phyloP scores from a whole-genome alignment of 108 stramenopile genomes.

The Mediolabrus comicus region DNA sequence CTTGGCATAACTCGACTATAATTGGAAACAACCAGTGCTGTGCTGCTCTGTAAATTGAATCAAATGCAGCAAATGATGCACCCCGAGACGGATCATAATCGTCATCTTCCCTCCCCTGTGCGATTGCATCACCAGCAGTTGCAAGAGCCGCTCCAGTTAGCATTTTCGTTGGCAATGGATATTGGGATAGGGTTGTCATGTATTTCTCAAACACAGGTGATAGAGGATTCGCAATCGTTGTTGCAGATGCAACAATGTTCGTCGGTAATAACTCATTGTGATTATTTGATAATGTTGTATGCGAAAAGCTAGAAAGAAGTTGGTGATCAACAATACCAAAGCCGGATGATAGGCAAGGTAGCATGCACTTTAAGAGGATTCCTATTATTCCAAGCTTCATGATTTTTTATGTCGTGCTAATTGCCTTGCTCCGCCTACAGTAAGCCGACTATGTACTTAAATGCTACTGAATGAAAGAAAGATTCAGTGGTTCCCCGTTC shows the following conservation, averaged over 20 bases:
- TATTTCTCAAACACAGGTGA: slow-evolving; percentile 21
- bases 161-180: slow-evolving; percentile 76
- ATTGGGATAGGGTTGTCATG: slow-evolving; percentile 31
- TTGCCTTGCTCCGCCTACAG: too few species aligned
- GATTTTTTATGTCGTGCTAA: too few species aligned
- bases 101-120: slow-evolving; percentile 47
- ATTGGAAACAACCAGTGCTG: slow-evolving; percentile 63
- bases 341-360: not conserved
- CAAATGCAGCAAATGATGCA: slow-evolving; percentile 66
- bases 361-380: not conserved
- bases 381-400: not conserved
- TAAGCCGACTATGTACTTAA: too few species aligned
- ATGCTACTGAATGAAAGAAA: too few species aligned
- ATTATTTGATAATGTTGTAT: not conserved
- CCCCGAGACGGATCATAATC: slow-evolving; percentile 54
- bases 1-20: slow-evolving; percentile 57
- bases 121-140: slow-evolving; percentile 60
- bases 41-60: slow-evolving; percentile 62
- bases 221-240: not conserved
- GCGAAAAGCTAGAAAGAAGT: not conserved
- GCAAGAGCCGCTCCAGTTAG: slow-evolving; percentile 62
- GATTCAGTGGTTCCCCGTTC: too few species aligned
- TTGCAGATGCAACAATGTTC: not conserved
- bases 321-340: not conserved
- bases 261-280: too few species aligned